Evolutionary conservation across 192 early-diverging fungal species (phyloP).

Genomic region (Cladochytrium replicatum): DNA sequence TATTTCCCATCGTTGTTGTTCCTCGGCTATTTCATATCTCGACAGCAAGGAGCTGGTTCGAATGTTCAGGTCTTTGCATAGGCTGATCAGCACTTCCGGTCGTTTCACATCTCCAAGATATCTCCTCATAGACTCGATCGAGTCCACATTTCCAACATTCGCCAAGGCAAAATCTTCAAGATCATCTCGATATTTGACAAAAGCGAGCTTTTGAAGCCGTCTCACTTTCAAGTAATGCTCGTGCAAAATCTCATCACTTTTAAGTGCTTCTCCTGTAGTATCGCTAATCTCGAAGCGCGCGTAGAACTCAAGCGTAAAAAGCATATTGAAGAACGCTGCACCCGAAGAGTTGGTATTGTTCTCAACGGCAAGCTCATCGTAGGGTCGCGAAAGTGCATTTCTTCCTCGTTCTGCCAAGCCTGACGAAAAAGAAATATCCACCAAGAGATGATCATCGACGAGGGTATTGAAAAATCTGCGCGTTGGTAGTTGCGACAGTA

Average conservation of each 20-base stretch:
- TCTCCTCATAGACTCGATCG: conserved; percentile 27
- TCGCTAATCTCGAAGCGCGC: conserved; percentile 73
- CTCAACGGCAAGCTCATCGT: not conserved
- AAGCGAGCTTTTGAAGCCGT: conserved; percentile 68
- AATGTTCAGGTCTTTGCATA: conserved; percentile 57
- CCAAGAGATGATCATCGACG: conserved; percentile 69
- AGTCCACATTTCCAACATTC: conserved; percentile 58
- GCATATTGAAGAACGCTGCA: conserved; percentile 50
- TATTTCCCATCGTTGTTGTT: not conserved
- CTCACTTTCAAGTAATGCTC: conserved; percentile 51
- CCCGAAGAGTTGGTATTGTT: conserved; percentile 5
- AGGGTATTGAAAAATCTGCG: conserved; percentile 77
- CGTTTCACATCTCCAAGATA: conserved; percentile 42
- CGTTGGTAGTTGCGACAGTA: conserved; percentile 83
- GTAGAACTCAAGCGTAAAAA: conserved; percentile 62
- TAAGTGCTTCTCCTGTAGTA: conserved; percentile 65
- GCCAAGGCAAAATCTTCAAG: conserved; percentile 67
- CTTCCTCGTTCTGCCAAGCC: conserved; percentile 22
- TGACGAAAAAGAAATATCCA: conserved; percentile 18
- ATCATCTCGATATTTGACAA: conserved; percentile 50
- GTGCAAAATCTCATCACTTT: conserved; percentile 51
- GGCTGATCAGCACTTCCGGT: conserved; percentile 32
- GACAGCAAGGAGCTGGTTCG: conserved; percentile 47
- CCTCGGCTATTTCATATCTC: conserved; percentile 14
- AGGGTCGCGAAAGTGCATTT: not conserved